Conservation (phyloP, 441 rosid genomes). For the Arabidopsis hybrid region DNA sequence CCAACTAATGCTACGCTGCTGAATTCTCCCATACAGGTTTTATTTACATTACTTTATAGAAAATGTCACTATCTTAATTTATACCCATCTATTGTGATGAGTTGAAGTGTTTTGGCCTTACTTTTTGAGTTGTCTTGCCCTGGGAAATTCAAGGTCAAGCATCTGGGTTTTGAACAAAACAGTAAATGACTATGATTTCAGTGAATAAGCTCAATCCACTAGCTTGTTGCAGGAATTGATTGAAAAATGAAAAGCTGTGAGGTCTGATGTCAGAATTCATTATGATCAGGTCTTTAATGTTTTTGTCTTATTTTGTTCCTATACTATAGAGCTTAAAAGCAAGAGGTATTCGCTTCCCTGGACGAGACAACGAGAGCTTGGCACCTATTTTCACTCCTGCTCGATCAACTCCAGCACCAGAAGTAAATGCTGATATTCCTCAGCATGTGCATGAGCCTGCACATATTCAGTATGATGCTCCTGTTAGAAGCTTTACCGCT, state of each 20-base stretch:
- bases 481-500: conserved; percentile 64
- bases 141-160: neutral
- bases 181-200: conserved; percentile 10
- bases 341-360: conserved; percentile 95
- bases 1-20: conserved; percentile 6
- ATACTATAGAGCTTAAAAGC: conserved; percentile 72
- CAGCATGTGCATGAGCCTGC: conserved; percentile 50
- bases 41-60: conserved; percentile 5
- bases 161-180: neutral
- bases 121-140: conserved; percentile 11
- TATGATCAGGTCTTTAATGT: conserved; percentile 31
- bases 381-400: conserved; percentile 96
- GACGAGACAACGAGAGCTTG: conserved; percentile 92
- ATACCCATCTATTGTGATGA: neutral
- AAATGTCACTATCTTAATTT: neutral
- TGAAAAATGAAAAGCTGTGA: neutral
- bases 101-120: conserved; percentile 13
- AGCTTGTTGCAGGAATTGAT: conserved; percentile 19
- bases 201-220: conserved; percentile 1
- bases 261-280: conserved; percentile 12
- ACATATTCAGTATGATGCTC: conserved; percentile 58
- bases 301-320: conserved; percentile 18
- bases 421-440: conserved; percentile 58
- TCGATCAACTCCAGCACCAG: conserved; percentile 72
- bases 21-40: conserved; percentile 5